Conservation (phyloP, 805 yeast genomes). For the Pichia membranifaciens region DNA sequence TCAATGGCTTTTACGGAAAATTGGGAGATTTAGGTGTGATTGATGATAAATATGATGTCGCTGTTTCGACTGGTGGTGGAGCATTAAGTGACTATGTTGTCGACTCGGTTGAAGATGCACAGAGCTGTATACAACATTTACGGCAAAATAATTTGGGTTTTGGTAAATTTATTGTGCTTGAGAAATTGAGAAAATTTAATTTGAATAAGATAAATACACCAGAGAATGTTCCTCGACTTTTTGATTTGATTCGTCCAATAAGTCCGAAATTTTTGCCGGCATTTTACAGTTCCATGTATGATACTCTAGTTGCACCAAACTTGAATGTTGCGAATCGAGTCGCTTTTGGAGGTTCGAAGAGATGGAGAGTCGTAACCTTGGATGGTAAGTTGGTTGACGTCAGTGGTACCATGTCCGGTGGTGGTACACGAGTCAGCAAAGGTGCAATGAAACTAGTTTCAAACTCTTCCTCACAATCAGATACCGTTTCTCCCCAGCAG, state of each 20-base stretch:
- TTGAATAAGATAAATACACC: slow-evolving; percentile 62
- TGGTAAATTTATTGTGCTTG: slow-evolving; percentile 78
- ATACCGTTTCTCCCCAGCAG: slow-evolving; percentile 41
- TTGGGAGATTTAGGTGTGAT: slow-evolving; percentile 90
- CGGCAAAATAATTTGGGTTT: slow-evolving; percentile 81
- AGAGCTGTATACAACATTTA: slow-evolving; percentile 66
- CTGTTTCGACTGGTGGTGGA: slow-evolving; percentile 92
- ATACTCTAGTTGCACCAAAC: slow-evolving; percentile 81
- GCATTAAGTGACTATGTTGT: slow-evolving; percentile 91
- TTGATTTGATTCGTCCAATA: slow-evolving; percentile 70
- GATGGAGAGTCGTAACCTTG: slow-evolving; percentile 86
- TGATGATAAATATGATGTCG: slow-evolving; percentile 84
- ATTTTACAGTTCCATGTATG: slow-evolving; percentile 77
- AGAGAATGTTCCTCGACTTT: slow-evolving; percentile 67
- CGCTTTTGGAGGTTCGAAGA: slow-evolving; percentile 66
- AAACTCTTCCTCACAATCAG: slow-evolving; percentile 23
- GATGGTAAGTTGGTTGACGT: slow-evolving; percentile 90
- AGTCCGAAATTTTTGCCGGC: slow-evolving; percentile 75
- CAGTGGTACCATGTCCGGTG: slow-evolving; percentile 96
- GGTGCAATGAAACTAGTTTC: slow-evolving; percentile 71
- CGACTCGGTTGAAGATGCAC: slow-evolving; percentile 60
- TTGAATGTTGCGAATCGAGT: slow-evolving; percentile 77
- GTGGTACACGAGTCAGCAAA: slow-evolving; percentile 63
- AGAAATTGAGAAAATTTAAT: slow-evolving; percentile 63
- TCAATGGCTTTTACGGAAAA: slow-evolving; percentile 82